Evolutionary conservation across 1,139 yeast genomes (phyloP).

Genomic region (Arxiozyma slooffiae): DNA sequence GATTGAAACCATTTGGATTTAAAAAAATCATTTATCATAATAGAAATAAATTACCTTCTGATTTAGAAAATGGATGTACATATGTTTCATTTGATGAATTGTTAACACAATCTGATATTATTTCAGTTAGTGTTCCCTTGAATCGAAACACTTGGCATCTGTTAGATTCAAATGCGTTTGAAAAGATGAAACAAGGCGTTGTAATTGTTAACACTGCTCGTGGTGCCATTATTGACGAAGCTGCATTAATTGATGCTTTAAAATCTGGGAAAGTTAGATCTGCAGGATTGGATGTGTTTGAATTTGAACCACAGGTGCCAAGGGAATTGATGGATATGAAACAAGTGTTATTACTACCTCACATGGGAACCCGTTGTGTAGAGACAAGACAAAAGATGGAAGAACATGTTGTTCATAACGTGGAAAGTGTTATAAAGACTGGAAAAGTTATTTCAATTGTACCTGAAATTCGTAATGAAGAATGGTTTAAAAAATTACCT

Average conservation of each 20-base stretch:
- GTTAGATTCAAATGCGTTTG: conserved; percentile 42
- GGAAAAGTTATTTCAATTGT: conserved; percentile 60
- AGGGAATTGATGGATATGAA: conserved; percentile 43
- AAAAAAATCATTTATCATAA: conserved; percentile 50
- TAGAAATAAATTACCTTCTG: conserved; percentile 44
- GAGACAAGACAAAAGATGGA: conserved; percentile 52
- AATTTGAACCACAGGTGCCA: conserved; percentile 65
- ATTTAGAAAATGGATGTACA: conserved; percentile 46
- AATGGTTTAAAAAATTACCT: conserved; percentile 16
- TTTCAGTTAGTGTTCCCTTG: conserved; percentile 57
- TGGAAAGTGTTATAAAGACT: conserved; percentile 35
- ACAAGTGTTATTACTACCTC: conserved; percentile 62
- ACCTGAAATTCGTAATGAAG: conserved; percentile 45
- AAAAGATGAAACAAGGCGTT: conserved; percentile 56
- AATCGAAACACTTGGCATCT: conserved; percentile 49
- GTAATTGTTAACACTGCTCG: conserved; percentile 61
- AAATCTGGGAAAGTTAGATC: conserved; percentile 61
- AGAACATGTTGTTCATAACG: conserved; percentile 38
- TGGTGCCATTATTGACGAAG: conserved; percentile 66
- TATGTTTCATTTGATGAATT: conserved; percentile 52
- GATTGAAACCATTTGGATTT: conserved; percentile 59
- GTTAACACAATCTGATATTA: conserved; percentile 44
- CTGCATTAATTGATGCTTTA: conserved; percentile 50
- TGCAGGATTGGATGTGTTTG: conserved; percentile 79
- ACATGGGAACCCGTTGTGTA: conserved; percentile 69